A percentile compares a stretch with the other conserved stretches of the same genome.
Evolutionary conservation across 2,329 filamentous ascomycete species (phyloP).

Genomic region (Stenocarpella maydis): DNA sequence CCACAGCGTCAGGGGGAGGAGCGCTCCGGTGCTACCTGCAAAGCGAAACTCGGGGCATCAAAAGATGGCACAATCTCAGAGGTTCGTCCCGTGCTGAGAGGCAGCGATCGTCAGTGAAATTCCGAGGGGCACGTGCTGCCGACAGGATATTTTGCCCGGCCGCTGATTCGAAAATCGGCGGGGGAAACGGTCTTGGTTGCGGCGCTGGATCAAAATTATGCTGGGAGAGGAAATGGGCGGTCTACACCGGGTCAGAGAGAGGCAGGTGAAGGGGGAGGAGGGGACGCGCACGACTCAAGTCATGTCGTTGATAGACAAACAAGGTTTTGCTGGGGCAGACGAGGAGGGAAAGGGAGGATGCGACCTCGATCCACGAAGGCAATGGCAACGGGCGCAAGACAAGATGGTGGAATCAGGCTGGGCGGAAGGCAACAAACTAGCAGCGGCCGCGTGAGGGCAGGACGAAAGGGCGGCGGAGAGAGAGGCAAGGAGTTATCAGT

Average conservation of each 20-base stretch:
- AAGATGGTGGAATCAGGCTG: neutral
- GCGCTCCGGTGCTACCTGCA: conserved; percentile 3
- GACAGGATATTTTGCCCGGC: neutral
- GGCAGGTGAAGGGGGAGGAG: neutral
- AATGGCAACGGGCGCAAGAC: neutral
- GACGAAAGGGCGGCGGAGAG: conserved; percentile 11
- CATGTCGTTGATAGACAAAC: conserved; percentile 14
- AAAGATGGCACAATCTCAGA: conserved; percentile 7
- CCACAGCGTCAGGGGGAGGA: neutral
- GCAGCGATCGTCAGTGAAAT: conserved; percentile 6
- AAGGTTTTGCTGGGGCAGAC: conserved; percentile 7
- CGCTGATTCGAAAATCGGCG: neutral
- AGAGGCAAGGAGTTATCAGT: neutral
- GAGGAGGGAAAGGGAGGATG: neutral
- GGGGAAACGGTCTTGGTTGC: neutral
- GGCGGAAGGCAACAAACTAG: neutral
- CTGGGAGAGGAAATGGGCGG: neutral
- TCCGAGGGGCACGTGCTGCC: conserved; percentile 4
- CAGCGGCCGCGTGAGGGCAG: neutral
- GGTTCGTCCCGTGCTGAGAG: conserved; percentile 20
- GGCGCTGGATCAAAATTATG: neutral
- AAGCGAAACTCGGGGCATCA: conserved; percentile 10
- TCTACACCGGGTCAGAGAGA: conserved; percentile 18
- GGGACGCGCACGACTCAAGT: conserved; percentile 10
- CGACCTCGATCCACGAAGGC: conserved; percentile 17